Percentiles rank a stretch among this genome's conserved stretches.
These are phyloP conservation scores for Heimioporus retisporus DNA, from an alignment of 1,284 basidiomycete species.

Conservation along the genomic window DNA sequence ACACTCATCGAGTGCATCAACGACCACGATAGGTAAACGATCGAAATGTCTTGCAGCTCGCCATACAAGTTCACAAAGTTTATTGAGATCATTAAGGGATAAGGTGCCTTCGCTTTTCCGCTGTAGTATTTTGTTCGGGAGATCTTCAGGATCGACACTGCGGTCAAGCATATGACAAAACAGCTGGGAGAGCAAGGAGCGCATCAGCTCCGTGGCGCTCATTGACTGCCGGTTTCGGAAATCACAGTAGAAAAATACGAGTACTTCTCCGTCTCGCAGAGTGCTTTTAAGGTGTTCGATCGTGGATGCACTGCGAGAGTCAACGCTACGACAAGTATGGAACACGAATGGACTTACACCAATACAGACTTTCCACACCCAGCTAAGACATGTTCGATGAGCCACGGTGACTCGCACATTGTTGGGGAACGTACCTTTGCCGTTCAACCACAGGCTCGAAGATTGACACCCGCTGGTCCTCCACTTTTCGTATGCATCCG, in stretches of 20 bases:
- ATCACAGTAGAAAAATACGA: constrained; percentile 12
- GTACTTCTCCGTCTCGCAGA: background rate
- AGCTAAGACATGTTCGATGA: background rate
- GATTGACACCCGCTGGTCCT: constrained; percentile 3
- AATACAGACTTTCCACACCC: constrained; percentile 17
- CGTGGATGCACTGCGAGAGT: constrained; percentile 7
- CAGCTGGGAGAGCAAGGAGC: constrained; percentile 9
- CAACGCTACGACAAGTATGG: background rate
- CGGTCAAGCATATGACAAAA: background rate
- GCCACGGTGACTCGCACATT: background rate
- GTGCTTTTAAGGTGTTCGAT: constrained; percentile 7
- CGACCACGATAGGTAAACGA: constrained; percentile 7
- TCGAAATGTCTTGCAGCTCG: background rate
- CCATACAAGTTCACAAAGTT: background rate
- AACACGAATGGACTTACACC: background rate
- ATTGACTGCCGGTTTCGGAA: constrained; percentile 8
- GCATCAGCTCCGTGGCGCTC: constrained; percentile 1
- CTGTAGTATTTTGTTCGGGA: constrained; percentile 11
- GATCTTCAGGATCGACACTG: background rate
- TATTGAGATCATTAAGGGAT: constrained; percentile 2
- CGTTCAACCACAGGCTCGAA: constrained; percentile 15
- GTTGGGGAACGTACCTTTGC: constrained; percentile 8
- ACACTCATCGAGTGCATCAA: constrained; percentile 16
- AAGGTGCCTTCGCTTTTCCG: background rate
- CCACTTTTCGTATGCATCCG: constrained; percentile 8